Conservation (phyloP, 2,329 filamentous ascomycete species). For the Dothidotthia symphoricarpi region DNA sequence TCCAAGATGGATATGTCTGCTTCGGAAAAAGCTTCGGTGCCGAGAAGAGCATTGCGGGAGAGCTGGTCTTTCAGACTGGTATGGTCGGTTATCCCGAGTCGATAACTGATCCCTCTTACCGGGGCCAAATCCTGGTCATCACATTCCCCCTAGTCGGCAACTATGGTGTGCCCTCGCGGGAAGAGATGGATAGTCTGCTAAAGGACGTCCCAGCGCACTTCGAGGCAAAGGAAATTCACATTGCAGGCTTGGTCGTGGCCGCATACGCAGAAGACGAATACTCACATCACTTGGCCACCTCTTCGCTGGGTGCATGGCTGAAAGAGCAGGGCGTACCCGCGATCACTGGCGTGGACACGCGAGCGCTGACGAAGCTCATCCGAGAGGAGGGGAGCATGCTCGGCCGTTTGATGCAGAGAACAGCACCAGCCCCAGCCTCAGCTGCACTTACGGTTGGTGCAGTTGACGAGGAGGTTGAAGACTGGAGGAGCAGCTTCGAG, state of each 20-base stretch:
- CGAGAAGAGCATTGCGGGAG: conserved; percentile 88
- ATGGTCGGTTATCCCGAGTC: conserved; percentile 99
- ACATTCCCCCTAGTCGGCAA: conserved; percentile 96
- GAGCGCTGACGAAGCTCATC: conserved; percentile 90
- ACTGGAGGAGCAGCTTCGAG: conserved; percentile 66
- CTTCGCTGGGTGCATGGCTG: conserved; percentile 89
- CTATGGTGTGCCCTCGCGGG: conserved; percentile 90
- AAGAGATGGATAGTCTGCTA: conserved; percentile 79
- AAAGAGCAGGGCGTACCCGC: conserved; percentile 94
- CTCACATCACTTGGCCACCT: conserved; percentile 88
- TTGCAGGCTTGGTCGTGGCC: conserved; percentile 85
- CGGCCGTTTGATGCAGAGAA: conserved; percentile 79
- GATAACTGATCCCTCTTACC: conserved; percentile 82
- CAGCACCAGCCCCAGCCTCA: conserved; percentile 39
- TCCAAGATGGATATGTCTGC: conserved; percentile 86
- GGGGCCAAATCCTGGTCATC: conserved; percentile 91
- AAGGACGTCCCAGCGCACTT: conserved; percentile 88
- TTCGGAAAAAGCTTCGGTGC: conserved; percentile 97
- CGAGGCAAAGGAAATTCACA: conserved; percentile 88
- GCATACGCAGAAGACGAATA: conserved; percentile 93
- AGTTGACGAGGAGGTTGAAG: conserved; percentile 25
- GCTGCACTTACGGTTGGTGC: conserved; percentile 42
- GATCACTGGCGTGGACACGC: conserved; percentile 92
- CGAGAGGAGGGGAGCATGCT: conserved; percentile 95
- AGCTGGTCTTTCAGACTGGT: conserved; percentile 98